A percentile compares a stretch with the other conserved stretches of the same genome.
These are phyloP conservation scores for Conticribra weissflogii DNA, from an alignment of 108 stramenopile genomes.

Conservation along the genomic window DNA sequence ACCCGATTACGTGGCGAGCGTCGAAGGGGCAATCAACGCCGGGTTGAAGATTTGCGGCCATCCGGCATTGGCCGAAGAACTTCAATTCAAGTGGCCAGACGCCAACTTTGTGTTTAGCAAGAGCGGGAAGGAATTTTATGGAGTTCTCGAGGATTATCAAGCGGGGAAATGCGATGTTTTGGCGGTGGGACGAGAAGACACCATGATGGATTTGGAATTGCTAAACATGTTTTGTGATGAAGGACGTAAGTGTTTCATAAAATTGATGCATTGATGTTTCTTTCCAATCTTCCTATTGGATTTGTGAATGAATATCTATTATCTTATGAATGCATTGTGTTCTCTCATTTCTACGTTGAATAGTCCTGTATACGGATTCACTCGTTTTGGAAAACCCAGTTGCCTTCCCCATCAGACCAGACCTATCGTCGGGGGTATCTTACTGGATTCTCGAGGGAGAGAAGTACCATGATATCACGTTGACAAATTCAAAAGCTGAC, in stretches of 20 bases:
- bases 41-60: slow-evolving; percentile 14
- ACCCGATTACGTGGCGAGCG: background rate
- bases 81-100: background rate
- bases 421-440: slow-evolving; percentile 7
- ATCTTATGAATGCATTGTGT: background rate
- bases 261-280: background rate
- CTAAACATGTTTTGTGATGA: slow-evolving; percentile 3
- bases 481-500: background rate
- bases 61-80: slow-evolving; percentile 10
- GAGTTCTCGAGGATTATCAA: slow-evolving; percentile 14
- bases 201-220: background rate
- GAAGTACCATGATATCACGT: background rate
- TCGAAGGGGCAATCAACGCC: background rate
- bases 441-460: slow-evolving; percentile 20
- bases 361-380: slow-evolving; percentile 13
- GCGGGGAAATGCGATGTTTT: slow-evolving; percentile 4
- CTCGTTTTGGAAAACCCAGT: slow-evolving; percentile 11
- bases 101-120: background rate
- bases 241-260: background rate
- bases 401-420: slow-evolving; percentile 6
- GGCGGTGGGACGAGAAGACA: slow-evolving; percentile 7
- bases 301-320: no score
- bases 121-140: background rate
- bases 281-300: no score
- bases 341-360: background rate